phyloP scores from a whole-genome alignment of 331 rosid genomes.

The Quercus tomentella region DNA sequence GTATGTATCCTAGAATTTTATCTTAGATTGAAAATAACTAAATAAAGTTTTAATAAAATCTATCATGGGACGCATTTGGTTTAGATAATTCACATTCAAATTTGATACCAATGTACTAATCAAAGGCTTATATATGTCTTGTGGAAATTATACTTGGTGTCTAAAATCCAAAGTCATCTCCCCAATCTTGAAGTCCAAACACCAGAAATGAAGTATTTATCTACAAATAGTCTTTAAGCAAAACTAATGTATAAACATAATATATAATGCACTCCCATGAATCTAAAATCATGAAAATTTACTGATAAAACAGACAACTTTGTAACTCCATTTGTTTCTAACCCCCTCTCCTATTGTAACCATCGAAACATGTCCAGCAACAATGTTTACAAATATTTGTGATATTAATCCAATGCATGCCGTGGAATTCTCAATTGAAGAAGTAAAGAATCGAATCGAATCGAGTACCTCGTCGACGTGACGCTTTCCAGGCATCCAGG shows the following conservation, averaged over 20 bases:
- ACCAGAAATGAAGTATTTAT: not conserved
- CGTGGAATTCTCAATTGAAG: not conserved
- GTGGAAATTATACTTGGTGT: not conserved
- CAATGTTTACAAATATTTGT: not conserved
- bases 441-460: not conserved
- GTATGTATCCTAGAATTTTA: not conserved
- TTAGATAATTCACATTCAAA: not conserved
- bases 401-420: not conserved
- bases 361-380: not conserved
- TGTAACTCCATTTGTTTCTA: not conserved
- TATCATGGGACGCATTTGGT: not conserved
- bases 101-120: not conserved
- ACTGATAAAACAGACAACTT: not conserved
- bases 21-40: not conserved
- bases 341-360: no score
- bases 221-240: not conserved
- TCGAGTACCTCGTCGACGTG: slow-evolving; percentile 63
- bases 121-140: not conserved
- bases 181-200: not conserved
- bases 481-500: slow-evolving; percentile 59
- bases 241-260: not conserved
- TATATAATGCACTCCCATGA: not conserved
- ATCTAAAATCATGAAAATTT: not conserved
- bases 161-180: not conserved
- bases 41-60: not conserved